Conservation (phyloP, 345 rosid genomes). For the Cochlearia excelsa region DNA sequence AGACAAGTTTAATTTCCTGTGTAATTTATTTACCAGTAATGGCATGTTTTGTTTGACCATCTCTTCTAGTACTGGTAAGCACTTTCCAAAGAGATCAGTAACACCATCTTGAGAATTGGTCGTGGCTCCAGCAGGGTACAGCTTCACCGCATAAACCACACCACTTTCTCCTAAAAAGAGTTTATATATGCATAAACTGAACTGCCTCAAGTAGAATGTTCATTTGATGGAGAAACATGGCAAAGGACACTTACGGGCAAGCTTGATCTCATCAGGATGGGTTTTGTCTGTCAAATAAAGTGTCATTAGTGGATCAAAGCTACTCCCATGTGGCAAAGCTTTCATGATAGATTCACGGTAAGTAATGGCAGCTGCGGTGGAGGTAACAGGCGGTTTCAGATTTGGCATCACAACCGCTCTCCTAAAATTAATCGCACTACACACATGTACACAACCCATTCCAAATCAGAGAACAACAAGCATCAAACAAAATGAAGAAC, state of each 20-base stretch:
- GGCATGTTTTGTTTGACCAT: conserved; percentile 86
- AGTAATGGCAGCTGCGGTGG: conserved; percentile 69
- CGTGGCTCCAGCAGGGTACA: conserved; percentile 97
- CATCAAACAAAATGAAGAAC: background rate
- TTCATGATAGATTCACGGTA: conserved; percentile 61
- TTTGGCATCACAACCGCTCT: conserved; percentile 96
- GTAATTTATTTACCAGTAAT: conserved; percentile 53
- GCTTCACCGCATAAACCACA: conserved; percentile 81
- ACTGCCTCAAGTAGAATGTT: background rate
- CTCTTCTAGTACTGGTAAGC: conserved; percentile 85
- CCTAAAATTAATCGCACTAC: conserved; percentile 65
- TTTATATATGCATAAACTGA: conserved; percentile 1
- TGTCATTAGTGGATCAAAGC: conserved; percentile 88
- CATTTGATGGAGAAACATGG: conserved; percentile 8
- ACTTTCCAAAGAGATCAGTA: conserved; percentile 83
- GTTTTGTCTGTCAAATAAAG: conserved; percentile 91
- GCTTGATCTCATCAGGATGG: conserved; percentile 79
- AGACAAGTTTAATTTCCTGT: background rate
- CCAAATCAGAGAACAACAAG: conserved; percentile 22
- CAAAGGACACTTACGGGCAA: conserved; percentile 57
- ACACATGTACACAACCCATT: conserved; percentile 19
- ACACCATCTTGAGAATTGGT: conserved; percentile 98
- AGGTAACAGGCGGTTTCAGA: conserved; percentile 79
- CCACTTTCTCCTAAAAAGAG: conserved; percentile 62
- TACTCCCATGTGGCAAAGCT: conserved; percentile 50